Evolutionary conservation across 2,329 filamentous ascomycete species (phyloP), one percentile per base, ranked within the genome.

Genomic region (Claviceps humidiphila): DNA sequence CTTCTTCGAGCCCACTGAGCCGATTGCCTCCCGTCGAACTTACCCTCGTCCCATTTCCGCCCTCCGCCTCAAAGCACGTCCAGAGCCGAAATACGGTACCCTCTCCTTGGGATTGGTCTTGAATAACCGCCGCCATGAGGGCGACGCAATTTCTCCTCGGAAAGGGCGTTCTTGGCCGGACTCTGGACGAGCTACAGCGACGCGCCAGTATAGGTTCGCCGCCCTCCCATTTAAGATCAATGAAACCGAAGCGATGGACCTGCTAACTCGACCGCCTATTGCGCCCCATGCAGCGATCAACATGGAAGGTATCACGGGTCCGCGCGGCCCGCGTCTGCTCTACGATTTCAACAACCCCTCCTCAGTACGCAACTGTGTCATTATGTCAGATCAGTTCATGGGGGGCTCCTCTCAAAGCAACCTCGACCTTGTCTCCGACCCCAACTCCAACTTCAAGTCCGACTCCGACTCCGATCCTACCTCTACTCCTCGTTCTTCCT

Each of bases 381-480:
- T 86, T 58, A 93, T 97, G 82, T 87, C 84, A 58, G 91, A 98
- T 66, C 74, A 75, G 53, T 85, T 91, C 61, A 88, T 95, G 24
- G 91, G 91, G 56, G 93, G 91, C 54, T 90, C 81, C 71, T 95
- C 90, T 38, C 79, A 78, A 17, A 85, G 82, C 43, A 71, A 79
- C 45, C 74, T 97, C 55, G 85, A 90, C 60, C 83, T 81, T 64
- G 71, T 82, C 20, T 17, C 50, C 22, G 14, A 38, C 9, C 5
- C 44, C 42, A 5, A 13, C 42, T 20, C 20, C 42, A 14, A 22
- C 43, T 7, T 11, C 38, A 48, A 38, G 9, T n/a, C 16, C 14
- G 8, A n/a, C 26, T 17, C 47, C 37, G 13, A n/a, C 9, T 39
- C n/a, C 42, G 30, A 34, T 34, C 30, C 30, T 34, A 34, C 30